Evolutionary conservation across 2,329 filamentous ascomycete species (phyloP).

Genomic region (Lachnellula arida): DNA sequence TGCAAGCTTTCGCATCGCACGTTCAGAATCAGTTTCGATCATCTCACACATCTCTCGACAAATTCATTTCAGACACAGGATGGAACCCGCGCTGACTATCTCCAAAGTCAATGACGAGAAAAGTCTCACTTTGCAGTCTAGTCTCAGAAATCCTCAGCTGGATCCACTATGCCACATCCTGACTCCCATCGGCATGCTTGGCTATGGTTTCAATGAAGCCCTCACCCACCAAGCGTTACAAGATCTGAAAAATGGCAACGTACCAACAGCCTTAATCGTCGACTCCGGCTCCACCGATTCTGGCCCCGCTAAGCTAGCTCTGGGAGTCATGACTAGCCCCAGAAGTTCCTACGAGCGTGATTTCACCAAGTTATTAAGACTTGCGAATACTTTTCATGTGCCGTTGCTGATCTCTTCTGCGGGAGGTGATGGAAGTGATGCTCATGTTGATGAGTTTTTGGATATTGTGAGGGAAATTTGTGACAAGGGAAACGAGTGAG

Average conservation of each 20-base stretch:
- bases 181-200: conserved; percentile 45
- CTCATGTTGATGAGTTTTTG: conserved; percentile 38
- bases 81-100: too few species aligned
- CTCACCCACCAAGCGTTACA: conserved; percentile 18
- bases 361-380: conserved; percentile 36
- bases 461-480: conserved; percentile 37
- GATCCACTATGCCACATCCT: conserved; percentile 37
- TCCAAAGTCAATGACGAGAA: too few species aligned
- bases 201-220: conserved; percentile 41
- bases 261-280: conserved; percentile 33
- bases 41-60: too few species aligned
- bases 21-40: too few species aligned
- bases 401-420: conserved; percentile 41
- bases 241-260: conserved; percentile 23
- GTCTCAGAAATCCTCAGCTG: background rate
- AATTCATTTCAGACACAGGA: too few species aligned
- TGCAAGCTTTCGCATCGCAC: too few species aligned
- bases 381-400: conserved; percentile 33
- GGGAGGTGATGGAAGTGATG: conserved; percentile 44
- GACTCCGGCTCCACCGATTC: conserved; percentile 35
- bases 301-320: conserved; percentile 39
- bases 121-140: background rate
- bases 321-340: conserved; percentile 38
- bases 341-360: conserved; percentile 40
- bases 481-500: conserved; percentile 18